Base-by-base conservation (phyloP, 2,329 filamentous ascomycete genomes). In the Capronia epimyces region DNA sequence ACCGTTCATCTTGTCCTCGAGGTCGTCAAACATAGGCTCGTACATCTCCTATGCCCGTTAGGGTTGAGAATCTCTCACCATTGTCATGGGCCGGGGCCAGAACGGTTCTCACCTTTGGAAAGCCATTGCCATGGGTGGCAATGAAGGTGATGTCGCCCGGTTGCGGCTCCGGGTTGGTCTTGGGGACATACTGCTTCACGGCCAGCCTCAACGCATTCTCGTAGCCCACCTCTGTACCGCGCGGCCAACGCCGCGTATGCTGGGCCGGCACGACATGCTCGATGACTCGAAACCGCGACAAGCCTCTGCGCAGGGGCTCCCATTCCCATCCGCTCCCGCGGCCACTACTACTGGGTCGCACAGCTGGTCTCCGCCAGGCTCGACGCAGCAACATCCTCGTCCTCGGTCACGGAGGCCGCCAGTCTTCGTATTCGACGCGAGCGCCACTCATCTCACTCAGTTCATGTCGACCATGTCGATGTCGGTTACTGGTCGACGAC, bases 11-110 rank as follows among this genome's bases (percentile, higher is more conserved):
- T 75, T 71, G 15, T 75, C 69, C 60, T 86, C 74, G 1, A 96
- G 73, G 45, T 95, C 88, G 52, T 91, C 87, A 86, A 89, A 96
- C 0, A 96, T 73, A 0, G 91, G 87, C 63, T 96, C 90, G 65
- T 96, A 96, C 1, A 96, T 70, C 74, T 97, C 91, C 86, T 89
- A 56, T 25, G 16, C 16, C 25, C 29, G n/a, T 29, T 43, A 9
- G 20, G 41, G 20, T 29, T 43, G 16, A 31, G 41, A 32, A 16
- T 25, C 25, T 25, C 15, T 32, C 16, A 27, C 15, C 10, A 15
- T 18, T n/a, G 16, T 2, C 8, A 22, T 22, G n/a, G 16, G 18
- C 18, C 8, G 16, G n/a, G 16, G 18, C 18, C 8, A 10, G 10
- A 40, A 15, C 13, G 7, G 29, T 44, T 32, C 62, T 47, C 67